A percentile compares a stretch with the other conserved stretches of the same genome.
These are phyloP conservation scores for Knufia petricola DNA, from an alignment of 2,329 filamentous ascomycete species.

Conservation along the genomic window DNA sequence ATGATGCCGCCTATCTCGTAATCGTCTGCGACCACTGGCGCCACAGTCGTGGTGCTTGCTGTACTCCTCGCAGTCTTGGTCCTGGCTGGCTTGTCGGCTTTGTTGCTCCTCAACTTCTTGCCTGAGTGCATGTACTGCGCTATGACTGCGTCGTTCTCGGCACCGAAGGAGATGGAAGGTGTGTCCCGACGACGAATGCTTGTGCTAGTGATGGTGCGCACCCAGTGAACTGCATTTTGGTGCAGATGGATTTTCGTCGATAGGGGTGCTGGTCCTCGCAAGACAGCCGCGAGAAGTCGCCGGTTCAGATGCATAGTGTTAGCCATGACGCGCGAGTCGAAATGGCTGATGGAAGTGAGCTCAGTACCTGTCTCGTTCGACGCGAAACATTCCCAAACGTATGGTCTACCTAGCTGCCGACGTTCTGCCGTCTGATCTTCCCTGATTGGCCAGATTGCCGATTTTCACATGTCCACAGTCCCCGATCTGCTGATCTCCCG, in stretches of 20 bases:
- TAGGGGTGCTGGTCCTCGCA: background rate
- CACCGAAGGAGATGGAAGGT: constrained; percentile 3
- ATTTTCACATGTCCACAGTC: background rate
- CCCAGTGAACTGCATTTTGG: background rate
- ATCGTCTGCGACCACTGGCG: background rate
- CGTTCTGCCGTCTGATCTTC: background rate
- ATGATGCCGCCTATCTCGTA: constrained; percentile 7
- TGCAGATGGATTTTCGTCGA: background rate
- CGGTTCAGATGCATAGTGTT: background rate
- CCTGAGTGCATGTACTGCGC: background rate
- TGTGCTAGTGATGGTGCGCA: constrained; percentile 1
- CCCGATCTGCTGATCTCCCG: background rate
- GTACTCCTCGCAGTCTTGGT: background rate
- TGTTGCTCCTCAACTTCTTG: background rate
- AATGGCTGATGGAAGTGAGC: too few relatives aligned
- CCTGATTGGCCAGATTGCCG: background rate
- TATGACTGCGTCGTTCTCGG: constrained; percentile 1
- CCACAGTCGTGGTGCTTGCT: background rate
- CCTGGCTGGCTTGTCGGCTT: background rate
- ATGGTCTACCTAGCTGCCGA: too few relatives aligned
- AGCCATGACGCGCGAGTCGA: background rate
- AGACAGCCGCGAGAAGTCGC: background rate
- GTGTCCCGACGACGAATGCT: background rate
- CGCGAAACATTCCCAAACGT: too few relatives aligned
- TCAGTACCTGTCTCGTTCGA: too few relatives aligned